These are phyloP conservation scores for Mrakia gelida DNA, from an alignment of 768 basidiomycete species.

Conservation along the genomic window DNA sequence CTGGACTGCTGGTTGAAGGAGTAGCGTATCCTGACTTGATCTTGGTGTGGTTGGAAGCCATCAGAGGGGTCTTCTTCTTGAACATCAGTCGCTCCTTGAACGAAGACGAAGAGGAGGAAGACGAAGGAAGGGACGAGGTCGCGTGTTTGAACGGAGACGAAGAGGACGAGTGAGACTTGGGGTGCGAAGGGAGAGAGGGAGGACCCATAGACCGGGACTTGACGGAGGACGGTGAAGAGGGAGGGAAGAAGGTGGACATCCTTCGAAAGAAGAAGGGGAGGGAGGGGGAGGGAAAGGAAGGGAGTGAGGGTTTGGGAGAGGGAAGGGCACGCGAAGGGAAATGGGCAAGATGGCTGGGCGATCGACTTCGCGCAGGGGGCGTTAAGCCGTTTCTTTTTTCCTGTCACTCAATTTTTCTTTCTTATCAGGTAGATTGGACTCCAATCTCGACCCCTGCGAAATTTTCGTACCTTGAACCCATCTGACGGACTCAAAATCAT, in stretches of 20 bases:
- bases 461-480: no score
- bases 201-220: not conserved
- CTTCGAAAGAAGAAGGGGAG: not conserved
- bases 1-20: not conserved
- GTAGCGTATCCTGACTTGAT: conserved; percentile 12
- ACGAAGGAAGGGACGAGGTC: conserved; percentile 4
- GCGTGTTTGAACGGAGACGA: not conserved
- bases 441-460: no score
- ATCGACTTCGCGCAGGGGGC: not conserved
- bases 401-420: no score
- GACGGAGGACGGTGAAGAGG: not conserved
- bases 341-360: not conserved
- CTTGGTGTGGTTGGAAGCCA: conserved; percentile 1
- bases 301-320: not conserved
- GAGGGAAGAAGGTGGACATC: conserved; percentile 1
- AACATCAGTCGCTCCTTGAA: not conserved
- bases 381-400: no score
- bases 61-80: conserved; percentile 3
- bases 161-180: not conserved
- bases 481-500: not conserved
- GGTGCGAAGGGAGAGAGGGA: not conserved
- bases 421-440: no score
- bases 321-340: not conserved
- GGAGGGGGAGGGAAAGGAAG: not conserved
- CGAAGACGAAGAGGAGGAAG: not conserved